Base-by-base conservation (phyloP, 495 filamentous ascomycete genomes). In the Cenococcum geophilum region DNA sequence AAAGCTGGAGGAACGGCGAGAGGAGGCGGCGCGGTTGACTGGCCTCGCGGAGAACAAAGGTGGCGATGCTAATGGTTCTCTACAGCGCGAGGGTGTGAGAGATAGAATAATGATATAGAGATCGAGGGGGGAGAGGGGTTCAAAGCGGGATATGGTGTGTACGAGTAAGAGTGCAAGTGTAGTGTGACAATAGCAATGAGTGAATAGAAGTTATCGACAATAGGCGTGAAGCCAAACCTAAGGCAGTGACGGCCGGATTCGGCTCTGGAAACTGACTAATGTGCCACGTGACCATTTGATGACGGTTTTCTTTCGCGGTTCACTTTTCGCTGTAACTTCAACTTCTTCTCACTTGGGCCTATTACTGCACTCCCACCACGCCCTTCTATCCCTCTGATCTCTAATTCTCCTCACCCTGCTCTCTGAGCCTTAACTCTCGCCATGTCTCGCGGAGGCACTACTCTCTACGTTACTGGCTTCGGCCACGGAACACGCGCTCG, bases 401-500 rank as follows among this genome's bases (percentile, higher is more conserved):
- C 5, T 27, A 20, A 43, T n/a, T 21, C 47, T 12, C 42, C 18
- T 34, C 50, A 43, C 11, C 58, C 32, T 8, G 11, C 32, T 12
- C 47, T 36, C 20, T 22, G 21, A 43, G 18, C 34, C 10, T 43
- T 36, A 59, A 4, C 43, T n/a, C 9, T 57, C 74, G 79, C 65
- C 68, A 97, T 96, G 91, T 96, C 91, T 82, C 89, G 92, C 67
- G 85, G 88, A 71, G 86, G 86, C 56, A 96, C 92, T 45, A 98
- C 93, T 34, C 90, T 98, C 59, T 98, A 98, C 81, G 93, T 97
- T 64, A 88, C 83, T 63, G 93, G 93, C 80, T 99, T 99, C 77
- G 93, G 92, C 80, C 92, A 96, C 76, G 95, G 93, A 72, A 99
- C 93, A 74, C 91, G 93, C 80, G 93, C 93, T 74, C 91, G 95